phyloP scores from a whole-genome alignment of 495 filamentous ascomycete genomes.

The Tuber borchii region DNA sequence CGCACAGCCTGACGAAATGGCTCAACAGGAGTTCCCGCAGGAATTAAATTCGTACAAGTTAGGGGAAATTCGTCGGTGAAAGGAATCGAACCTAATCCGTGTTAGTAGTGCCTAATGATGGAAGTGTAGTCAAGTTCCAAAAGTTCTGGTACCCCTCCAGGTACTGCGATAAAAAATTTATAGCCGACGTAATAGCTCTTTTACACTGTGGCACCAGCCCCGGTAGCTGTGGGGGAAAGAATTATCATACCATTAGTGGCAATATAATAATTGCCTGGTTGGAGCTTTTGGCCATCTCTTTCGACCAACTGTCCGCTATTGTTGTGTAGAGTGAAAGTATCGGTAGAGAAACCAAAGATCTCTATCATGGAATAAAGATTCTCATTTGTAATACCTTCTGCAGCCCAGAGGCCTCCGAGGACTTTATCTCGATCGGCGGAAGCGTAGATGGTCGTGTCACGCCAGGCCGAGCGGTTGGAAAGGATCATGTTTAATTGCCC shows the following conservation, averaged over 20 bases:
- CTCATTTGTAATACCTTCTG: constrained; percentile 42
- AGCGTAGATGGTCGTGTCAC: constrained; percentile 42
- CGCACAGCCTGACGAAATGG: constrained; percentile 30
- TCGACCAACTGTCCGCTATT: neutral
- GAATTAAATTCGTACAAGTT: constrained; percentile 34
- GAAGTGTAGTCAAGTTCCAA: too few relatives aligned
- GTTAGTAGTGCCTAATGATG: too few relatives aligned
- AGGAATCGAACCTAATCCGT: constrained; percentile 17
- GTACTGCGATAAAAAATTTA: too few relatives aligned
- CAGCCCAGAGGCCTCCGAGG: constrained; percentile 42
- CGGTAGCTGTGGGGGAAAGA: too few relatives aligned
- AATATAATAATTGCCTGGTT: constrained; percentile 42
- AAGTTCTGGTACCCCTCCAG: too few relatives aligned
- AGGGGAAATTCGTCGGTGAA: constrained; percentile 40
- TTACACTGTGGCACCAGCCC: too few relatives aligned
- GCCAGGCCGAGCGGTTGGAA: constrained; percentile 34
- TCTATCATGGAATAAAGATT: constrained; percentile 44
- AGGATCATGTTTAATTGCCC: too few relatives aligned
- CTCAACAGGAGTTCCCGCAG: constrained; percentile 19
- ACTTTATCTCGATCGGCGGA: constrained; percentile 33
- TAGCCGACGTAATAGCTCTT: too few relatives aligned
- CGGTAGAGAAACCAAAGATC: constrained; percentile 30
- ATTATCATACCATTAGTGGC: constrained; percentile 12
- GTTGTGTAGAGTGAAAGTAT: constrained; percentile 8
- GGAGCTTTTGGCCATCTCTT: constrained; percentile 38